Base-by-base conservation (phyloP, 2,329 filamentous ascomycete species). In the Piedraia hortae region DNA sequence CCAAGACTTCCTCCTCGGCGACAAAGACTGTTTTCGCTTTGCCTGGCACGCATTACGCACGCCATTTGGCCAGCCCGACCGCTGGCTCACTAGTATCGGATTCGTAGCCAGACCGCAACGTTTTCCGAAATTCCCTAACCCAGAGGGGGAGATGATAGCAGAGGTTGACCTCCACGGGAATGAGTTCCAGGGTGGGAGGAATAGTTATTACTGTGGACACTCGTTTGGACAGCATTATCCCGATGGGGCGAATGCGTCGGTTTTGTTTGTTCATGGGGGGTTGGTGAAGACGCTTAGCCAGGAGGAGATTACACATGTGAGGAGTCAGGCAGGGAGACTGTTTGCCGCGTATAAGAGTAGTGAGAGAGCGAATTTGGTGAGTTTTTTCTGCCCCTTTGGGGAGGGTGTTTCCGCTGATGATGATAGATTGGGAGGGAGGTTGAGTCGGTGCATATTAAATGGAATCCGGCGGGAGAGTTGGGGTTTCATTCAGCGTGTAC, bases 1-100 rank as follows among this genome's bases (percentile, higher is more conserved):
- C 29, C 32, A 35, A 18, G 26, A 33, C 9, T 31, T 42, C 18
- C 27, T 45, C n/a, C 34, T 44, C 3, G 43, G 43, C 12, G 43
- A 46, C 31, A 46, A 46, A 26, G 43, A 46, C 31, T 36, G 34
- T 8, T 44, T 39, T 23, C 32, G 41, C 12, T 42, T 42, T 26
- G 37, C 41, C 4, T 43, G 41, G 41, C 37, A 43, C 22, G 41
- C 41, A 9, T 32, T 44, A 11, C 38, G 37, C 26, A 44, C 39
- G 3, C 21, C 30, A 19, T 43, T 35, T 23, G 41, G 41, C 8
- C 25, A 21, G 16, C 41, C 41, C 6, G 25, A 24, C 6, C 35
- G 34, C 24, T 42, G 38, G 36, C 30, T 43, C 10, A 36, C 40
- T 12, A 35, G 31, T 18, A 32, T 43, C 12, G 40, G 40, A n/a